Evolutionary conservation across 1,284 basidiomycete species (phyloP).

Genomic region (Ceratobasidium papillatum): DNA sequence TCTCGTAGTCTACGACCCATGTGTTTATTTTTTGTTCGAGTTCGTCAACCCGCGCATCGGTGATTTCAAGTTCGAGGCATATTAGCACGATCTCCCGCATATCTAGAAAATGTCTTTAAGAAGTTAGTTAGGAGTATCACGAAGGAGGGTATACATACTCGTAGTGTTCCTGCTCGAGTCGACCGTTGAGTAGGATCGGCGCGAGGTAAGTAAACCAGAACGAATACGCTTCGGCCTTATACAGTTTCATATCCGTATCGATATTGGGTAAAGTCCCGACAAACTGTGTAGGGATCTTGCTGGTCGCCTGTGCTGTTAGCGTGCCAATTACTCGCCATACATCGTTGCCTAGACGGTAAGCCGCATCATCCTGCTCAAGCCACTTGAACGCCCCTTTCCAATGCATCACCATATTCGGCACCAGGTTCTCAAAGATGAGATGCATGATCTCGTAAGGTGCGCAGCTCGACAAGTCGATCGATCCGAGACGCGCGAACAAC

Average conservation of each 20-base stretch:
- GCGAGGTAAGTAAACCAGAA: constrained; percentile 53
- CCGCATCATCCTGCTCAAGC: constrained; percentile 42
- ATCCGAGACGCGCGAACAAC: constrained; percentile 44
- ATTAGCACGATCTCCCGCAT: constrained; percentile 25
- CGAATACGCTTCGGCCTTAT: constrained; percentile 53
- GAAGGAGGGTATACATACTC: constrained; percentile 46
- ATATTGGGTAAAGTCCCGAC: constrained; percentile 49
- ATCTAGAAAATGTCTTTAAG: background rate
- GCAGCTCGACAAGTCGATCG: constrained; percentile 31
- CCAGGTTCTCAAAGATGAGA: constrained; percentile 42
- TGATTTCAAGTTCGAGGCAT: constrained; percentile 58
- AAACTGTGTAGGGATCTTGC: constrained; percentile 51
- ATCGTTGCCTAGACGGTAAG: constrained; percentile 42
- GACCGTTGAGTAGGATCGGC: constrained; percentile 49
- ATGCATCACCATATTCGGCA: constrained; percentile 41
- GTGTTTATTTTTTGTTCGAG: constrained; percentile 52
- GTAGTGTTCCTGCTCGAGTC: constrained; percentile 49
- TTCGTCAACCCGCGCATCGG: constrained; percentile 49
- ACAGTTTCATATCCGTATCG: constrained; percentile 43
- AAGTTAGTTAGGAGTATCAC: background rate
- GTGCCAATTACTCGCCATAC: constrained; percentile 50
- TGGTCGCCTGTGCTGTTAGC: constrained; percentile 47
- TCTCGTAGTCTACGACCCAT: constrained; percentile 59
- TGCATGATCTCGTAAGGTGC: constrained; percentile 45
- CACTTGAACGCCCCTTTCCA: constrained; percentile 53